These are phyloP conservation scores for Salix brachista DNA, from an alignment of 345 rosid species.

Conservation along the genomic window DNA sequence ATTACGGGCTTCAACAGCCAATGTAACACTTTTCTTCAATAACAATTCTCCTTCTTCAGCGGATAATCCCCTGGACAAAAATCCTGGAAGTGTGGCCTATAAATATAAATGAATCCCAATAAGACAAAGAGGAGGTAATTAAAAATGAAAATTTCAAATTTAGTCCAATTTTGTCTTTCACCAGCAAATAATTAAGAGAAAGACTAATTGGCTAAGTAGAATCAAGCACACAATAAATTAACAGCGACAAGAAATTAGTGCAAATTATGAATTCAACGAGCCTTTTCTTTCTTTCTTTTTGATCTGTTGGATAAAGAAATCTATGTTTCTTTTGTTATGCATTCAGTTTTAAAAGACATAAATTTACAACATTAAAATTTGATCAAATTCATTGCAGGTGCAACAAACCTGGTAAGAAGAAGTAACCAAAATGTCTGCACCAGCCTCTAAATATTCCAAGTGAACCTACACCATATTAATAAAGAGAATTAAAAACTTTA, in stretches of 20 bases:
- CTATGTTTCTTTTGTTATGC: background rate
- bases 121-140: background rate
- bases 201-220: background rate
- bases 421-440: slow-evolving; percentile 83
- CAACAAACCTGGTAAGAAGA: slow-evolving; percentile 80
- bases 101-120: background rate
- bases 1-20: slow-evolving; percentile 82
- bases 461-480: slow-evolving; percentile 54
- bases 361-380: background rate
- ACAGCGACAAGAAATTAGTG: too few relatives aligned
- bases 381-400: background rate
- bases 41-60: slow-evolving; percentile 62
- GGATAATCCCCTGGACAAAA: slow-evolving; percentile 68
- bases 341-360: background rate
- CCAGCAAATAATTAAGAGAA: background rate
- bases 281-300: too few relatives aligned
- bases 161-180: background rate
- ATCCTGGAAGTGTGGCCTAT: slow-evolving; percentile 88
- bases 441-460: slow-evolving; percentile 82
- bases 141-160: background rate
- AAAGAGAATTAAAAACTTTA: background rate
- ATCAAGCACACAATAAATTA: too few relatives aligned
- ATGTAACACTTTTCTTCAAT: slow-evolving; percentile 58
- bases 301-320: too few relatives aligned
- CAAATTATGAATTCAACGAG: too few relatives aligned